Evolutionary conservation across 2,329 filamentous ascomycete species (phyloP).

Genomic region (Lanzia echinophila): DNA sequence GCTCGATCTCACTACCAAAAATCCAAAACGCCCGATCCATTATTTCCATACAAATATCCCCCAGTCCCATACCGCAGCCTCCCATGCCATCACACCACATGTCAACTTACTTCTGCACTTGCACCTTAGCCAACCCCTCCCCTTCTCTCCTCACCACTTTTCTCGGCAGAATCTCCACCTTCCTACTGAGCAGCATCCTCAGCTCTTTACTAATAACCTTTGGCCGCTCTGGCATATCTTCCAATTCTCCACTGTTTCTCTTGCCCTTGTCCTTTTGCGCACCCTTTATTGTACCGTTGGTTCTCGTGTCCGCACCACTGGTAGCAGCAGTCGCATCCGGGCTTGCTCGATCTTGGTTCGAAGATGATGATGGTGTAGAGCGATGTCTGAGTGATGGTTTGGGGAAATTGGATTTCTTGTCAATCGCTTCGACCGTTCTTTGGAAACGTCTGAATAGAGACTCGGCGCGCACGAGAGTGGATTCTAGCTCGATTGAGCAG

Average conservation of each 20-base stretch:
- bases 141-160: conserved; percentile 30
- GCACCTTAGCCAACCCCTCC: conserved; percentile 19
- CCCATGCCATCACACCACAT: not conserved
- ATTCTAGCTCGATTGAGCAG: conserved; percentile 82
- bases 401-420: conserved; percentile 85
- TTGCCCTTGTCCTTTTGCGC: conserved; percentile 9
- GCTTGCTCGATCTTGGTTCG: not conserved
- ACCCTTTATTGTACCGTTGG: conserved; percentile 25
- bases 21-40: not conserved
- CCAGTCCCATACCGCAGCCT: not conserved
- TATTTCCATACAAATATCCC: not conserved
- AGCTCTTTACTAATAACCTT: conserved; percentile 59
- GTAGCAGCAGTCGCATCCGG: not conserved
- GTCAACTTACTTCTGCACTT: not conserved
- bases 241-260: conserved; percentile 20
- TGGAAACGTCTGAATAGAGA: conserved; percentile 83
- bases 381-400: conserved; percentile 38
- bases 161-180: conserved; percentile 37
- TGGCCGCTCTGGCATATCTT: conserved; percentile 22
- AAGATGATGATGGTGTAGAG: not conserved
- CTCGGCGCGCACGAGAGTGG: conserved; percentile 82
- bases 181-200: conserved; percentile 52
- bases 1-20: not conserved
- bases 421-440: conserved; percentile 80
- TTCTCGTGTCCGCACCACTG: not conserved